Evolutionary conservation across 2,329 filamentous ascomycete species (phyloP), one percentile per base, ranked within the genome.

Genomic region (Monosporascus sp.): DNA sequence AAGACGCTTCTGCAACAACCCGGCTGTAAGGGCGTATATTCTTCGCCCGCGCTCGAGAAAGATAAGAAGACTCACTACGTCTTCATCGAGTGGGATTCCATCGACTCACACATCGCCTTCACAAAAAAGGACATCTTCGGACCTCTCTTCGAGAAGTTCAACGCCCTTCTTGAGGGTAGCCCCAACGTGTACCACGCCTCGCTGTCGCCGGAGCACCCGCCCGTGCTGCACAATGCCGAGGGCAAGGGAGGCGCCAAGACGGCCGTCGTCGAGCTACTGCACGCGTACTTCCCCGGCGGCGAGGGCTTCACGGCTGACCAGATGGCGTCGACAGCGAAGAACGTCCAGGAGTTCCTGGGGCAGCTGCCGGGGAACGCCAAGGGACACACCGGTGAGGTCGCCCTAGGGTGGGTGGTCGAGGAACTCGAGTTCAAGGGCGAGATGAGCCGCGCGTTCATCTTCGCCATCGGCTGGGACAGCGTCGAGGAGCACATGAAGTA

Each of bases 81-180:
- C 8, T 62, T 64, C 58, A 56, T 62, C 16, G 62, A 64, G 59
- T 66, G 64, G 64, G 57, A 53, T 43, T 48, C 47, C 19, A 9
- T 62, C 1, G 53, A 48, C 1, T 43, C 53, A 40, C 64, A 65
- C 55, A 24, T 48, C 17, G 58, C 58, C 34, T 64, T 65, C 56
- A 40, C 50, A 20, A 38, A 56, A 46, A 27, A 40, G 36, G 52
- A 26, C 8, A 55, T 44, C 3, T 60, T 57, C 59, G 50, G 14
- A 20, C 53, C 61, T 24, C 59, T 64, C 51, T 47, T 36, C 17
- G 43, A 36, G 27, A 50, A 46, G 36, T n/a, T 62, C 2, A 48
- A 41, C 2, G 3, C 49, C 14, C 34, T 56, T 27, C 38, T 54
- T 36, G 38, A 22, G 3, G 52, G 14, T 1, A 45, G 48, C 11